Evolutionary conservation across 768 basidiomycete genomes (phyloP), one percentile per base, ranked within the genome.

Genomic region (Dacryopinax primogenitus): DNA sequence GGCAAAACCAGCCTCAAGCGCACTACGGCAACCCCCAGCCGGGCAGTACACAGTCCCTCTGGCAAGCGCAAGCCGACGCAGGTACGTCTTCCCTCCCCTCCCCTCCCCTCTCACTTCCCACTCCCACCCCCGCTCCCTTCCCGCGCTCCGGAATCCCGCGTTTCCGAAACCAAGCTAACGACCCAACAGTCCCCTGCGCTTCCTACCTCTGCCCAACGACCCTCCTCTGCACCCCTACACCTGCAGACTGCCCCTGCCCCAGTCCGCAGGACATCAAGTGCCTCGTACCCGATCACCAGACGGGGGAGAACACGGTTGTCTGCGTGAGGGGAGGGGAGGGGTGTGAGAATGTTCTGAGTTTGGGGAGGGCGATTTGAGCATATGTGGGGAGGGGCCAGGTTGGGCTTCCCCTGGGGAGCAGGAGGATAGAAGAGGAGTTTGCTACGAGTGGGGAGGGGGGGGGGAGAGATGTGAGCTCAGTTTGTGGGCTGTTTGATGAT

Each of bases 201-300:
- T 77, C 79, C 61, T 91, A 91, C 72, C 77, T 91, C 21, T 91
- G 90, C 72, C 89, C 87, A 13, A 77, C 80, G 47, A 90, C 87
- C 21, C 77, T 90, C 51, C 81, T 83, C 64, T 92, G 90, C 68
- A 89, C 86, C 11, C 68, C 74, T 1, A 76, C 74, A 61, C 86
- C 81, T 1, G 73, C 76, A n/a, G 82, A 88, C 44, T 92, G 90
- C 70, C 88, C 90, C 1, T 92, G 90, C 74, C 88, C 89, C 2
- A 79, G 85, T 70, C 76, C 79, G 7, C 82, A 90, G 71, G 90
- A 92, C 70, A 77, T 88, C 70, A 90, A 86, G 72, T 92, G 90
- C 71, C 72, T 83, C 16, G 78, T 91, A 45, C 87, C 87, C 3
- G 88, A 90, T 69, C 12, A 1, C 62, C 81, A 82, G 41, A 74